Percentiles rank a stretch among this genome's conserved stretches.
Evolutionary conservation across 257 asterid genomes (phyloP).

Genomic region (Solanum tacnaense): DNA sequence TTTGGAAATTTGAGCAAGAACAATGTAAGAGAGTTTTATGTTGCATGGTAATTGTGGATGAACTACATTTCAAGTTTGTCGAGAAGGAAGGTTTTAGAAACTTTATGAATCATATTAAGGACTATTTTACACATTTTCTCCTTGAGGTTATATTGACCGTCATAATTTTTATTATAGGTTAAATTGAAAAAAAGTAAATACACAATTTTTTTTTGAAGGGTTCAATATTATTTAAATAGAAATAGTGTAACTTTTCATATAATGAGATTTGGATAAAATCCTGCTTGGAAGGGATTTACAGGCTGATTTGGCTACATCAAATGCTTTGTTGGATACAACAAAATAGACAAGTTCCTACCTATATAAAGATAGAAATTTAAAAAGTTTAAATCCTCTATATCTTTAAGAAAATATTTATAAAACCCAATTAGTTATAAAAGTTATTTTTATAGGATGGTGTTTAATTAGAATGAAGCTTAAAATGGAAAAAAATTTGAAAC

Average conservation of each 20-base stretch:
- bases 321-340: not conserved
- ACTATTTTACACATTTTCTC: no score
- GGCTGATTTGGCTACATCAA: not conserved
- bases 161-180: not conserved
- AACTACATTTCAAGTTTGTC: no score
- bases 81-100: no score
- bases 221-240: no score
- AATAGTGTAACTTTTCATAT: no score
- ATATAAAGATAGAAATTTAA: not conserved
- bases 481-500: not conserved
- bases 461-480: not conserved
- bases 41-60: no score
- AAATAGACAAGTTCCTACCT: not conserved
- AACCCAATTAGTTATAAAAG: not conserved
- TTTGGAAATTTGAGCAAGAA: no score
- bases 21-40: no score
- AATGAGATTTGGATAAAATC: not conserved
- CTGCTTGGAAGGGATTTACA: not conserved
- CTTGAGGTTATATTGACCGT: no score
- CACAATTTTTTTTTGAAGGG: no score
- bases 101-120: no score
- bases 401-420: not conserved
- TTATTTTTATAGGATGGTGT: not conserved
- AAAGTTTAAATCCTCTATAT: not conserved
- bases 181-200: not conserved